A percentile compares a stretch with the other conserved stretches of the same genome.
Evolutionary conservation across 495 filamentous ascomycete genomes (phyloP).

Genomic region (Annulohypoxylon maeteangense): DNA sequence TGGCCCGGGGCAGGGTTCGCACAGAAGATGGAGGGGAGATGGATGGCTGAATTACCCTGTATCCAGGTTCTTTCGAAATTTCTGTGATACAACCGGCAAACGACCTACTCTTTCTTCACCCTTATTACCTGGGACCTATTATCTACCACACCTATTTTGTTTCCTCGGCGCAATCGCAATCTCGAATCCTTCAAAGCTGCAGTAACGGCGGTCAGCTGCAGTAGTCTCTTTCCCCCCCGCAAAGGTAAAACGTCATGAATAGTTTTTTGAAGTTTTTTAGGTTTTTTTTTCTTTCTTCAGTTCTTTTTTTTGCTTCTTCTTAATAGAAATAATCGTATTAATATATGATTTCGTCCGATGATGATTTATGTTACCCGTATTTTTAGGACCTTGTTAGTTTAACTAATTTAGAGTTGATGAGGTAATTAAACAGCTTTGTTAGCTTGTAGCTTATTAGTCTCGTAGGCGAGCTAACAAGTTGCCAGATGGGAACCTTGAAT

Average conservation of each 20-base stretch:
- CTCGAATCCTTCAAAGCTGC: constrained; percentile 38
- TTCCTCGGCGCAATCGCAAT: constrained; percentile 29
- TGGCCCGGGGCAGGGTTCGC: constrained; percentile 39
- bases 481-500: too few relatives aligned
- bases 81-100: constrained; percentile 46
- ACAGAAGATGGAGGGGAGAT: constrained; percentile 41
- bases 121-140: not conserved
- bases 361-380: not conserved
- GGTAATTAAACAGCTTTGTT: constrained; percentile 32
- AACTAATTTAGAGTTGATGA: not conserved
- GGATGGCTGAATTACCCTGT: constrained; percentile 46
- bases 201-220: constrained; percentile 38
- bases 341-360: constrained; percentile 1
- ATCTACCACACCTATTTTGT: not conserved
- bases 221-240: constrained; percentile 33
- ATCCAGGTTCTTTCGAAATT: constrained; percentile 44
- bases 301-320: not conserved
- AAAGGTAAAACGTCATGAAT: constrained; percentile 20
- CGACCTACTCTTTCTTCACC: constrained; percentile 33
- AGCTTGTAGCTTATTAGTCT: constrained; percentile 1
- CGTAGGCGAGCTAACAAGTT: not conserved
- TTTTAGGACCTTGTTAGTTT: not conserved
- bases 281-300: too few relatives aligned
- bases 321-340: not conserved
- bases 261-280: too few relatives aligned